Evolutionary conservation across 768 basidiomycete species (phyloP).

Genomic region (Galerina marginata): DNA sequence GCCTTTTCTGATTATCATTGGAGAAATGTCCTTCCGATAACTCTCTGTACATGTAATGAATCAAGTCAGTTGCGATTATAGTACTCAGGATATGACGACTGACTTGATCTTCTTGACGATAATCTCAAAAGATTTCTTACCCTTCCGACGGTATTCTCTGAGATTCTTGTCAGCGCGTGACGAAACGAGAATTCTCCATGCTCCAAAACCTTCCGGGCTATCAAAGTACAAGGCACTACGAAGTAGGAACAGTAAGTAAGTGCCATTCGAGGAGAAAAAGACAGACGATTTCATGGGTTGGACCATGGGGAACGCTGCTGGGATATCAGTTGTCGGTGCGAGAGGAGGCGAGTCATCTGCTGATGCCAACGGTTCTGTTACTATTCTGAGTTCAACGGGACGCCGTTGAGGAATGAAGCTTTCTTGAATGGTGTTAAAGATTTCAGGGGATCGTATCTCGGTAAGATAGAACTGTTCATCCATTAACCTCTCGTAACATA

Average conservation of each 20-base stretch:
- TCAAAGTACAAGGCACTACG: constrained; percentile 59
- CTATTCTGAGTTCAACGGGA: not conserved
- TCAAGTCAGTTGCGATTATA: not conserved
- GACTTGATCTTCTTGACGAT: constrained; percentile 75
- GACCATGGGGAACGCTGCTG: constrained; percentile 40
- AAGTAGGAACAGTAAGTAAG: not conserved
- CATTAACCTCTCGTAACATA: not conserved
- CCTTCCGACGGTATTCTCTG: constrained; percentile 48
- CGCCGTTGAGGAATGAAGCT: constrained; percentile 16
- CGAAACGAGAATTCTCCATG: constrained; percentile 65
- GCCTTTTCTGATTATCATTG: constrained; percentile 65
- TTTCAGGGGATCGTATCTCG: constrained; percentile 12
- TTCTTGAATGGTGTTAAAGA: constrained; percentile 18
- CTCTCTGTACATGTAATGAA: constrained; percentile 45
- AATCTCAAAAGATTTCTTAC: constrained; percentile 52
- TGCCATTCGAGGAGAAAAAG: not conserved
- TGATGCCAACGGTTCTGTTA: not conserved
- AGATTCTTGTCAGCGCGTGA: constrained; percentile 55
- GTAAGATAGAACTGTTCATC: constrained; percentile 20
- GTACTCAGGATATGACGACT: constrained; percentile 13
- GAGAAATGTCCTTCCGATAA: constrained; percentile 75
- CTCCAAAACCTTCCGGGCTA: constrained; percentile 61
- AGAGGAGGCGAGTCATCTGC: not conserved
- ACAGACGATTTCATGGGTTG: constrained; percentile 62
- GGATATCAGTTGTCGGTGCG: not conserved